Base-by-base conservation (phyloP, 2,329 filamentous ascomycete species). In the Albifimbria verrucaria region DNA sequence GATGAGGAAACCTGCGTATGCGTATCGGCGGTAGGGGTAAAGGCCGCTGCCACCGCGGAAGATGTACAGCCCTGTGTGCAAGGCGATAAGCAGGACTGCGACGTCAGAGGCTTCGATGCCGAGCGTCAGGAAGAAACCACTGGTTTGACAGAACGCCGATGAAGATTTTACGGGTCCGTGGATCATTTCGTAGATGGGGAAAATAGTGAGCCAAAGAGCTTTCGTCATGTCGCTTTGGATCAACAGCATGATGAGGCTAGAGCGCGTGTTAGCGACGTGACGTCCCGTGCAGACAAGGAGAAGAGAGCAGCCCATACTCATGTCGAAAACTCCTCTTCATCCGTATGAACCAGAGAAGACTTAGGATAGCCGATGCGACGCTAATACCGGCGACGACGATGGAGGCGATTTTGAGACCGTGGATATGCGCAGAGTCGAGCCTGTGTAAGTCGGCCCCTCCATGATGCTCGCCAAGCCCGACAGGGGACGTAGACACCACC, bases 201-300 rank as follows among this genome's bases (percentile, higher is more conserved):
- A 87, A 42, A 89, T 68, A 56, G 90, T 77, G 56, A 87, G 84
- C 81, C 85, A 90, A 2, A 84, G 64, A 3, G 85, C 81, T 67
- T 89, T 89, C 68, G 86, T 81, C 64, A 89, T 79, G 67, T 92
- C 88, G 59, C 86, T 87, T 55, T 85, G 78, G 46, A 93, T 85
- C 15, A 92, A 74, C 39, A 91, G 70, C 77, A 92, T 83, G 53
- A 93, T 87, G 51, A 93, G 77, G 57, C 87, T 90, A 15, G 4
- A 17, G 15, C 18, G 2, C 15, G 17, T 20, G 25, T 48, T 32
- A 48, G 46, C 7, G 12, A n/a, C 4, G 25, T 6, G 15, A 15
- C 3, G n/a, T 11, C 3, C 9, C 18, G 43, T 15, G 7, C 7
- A 12, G 21, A 21, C n/a, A 22, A n/a, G 46, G 21, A 10, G 10